phyloP scores from a whole-genome alignment of 352 stramenopile species.

The Nothophytophthora sp. region DNA sequence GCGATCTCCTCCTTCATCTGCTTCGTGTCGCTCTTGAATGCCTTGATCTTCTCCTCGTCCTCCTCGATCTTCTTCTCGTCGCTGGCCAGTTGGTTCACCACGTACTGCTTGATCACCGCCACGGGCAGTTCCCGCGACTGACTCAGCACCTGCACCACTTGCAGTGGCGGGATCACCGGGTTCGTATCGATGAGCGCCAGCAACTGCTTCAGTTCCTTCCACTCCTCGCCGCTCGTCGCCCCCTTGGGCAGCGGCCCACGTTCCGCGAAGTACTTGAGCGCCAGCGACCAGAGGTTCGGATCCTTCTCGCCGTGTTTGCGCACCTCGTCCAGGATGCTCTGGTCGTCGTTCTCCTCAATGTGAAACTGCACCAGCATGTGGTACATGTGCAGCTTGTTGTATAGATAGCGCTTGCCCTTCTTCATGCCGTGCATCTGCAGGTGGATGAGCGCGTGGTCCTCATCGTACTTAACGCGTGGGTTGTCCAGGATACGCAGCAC shows the following conservation, averaged over 20 bases:
- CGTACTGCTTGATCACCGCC: constrained; percentile 83
- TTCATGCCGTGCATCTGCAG: constrained; percentile 93
- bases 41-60: constrained; percentile 86
- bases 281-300: constrained; percentile 89
- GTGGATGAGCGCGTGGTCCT: constrained; percentile 93
- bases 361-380: constrained; percentile 95
- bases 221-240: constrained; percentile 59
- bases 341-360: constrained; percentile 91
- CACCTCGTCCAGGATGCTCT: constrained; percentile 88
- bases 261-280: constrained; percentile 91
- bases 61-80: constrained; percentile 86
- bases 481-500: constrained; percentile 91
- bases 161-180: constrained; percentile 78
- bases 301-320: constrained; percentile 91
- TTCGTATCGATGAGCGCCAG: constrained; percentile 80
- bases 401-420: constrained; percentile 93
- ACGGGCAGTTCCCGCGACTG: constrained; percentile 83
- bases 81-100: constrained; percentile 80
- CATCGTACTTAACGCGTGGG: constrained; percentile 90
- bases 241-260: constrained; percentile 74
- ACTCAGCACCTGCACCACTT: constrained; percentile 86
- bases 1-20: constrained; percentile 91
- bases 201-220: constrained; percentile 80
- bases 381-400: constrained; percentile 95
- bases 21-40: constrained; percentile 86